Evolutionary conservation across 2,329 filamentous ascomycete species (phyloP).

Genomic region (Diaporthe sp.): DNA sequence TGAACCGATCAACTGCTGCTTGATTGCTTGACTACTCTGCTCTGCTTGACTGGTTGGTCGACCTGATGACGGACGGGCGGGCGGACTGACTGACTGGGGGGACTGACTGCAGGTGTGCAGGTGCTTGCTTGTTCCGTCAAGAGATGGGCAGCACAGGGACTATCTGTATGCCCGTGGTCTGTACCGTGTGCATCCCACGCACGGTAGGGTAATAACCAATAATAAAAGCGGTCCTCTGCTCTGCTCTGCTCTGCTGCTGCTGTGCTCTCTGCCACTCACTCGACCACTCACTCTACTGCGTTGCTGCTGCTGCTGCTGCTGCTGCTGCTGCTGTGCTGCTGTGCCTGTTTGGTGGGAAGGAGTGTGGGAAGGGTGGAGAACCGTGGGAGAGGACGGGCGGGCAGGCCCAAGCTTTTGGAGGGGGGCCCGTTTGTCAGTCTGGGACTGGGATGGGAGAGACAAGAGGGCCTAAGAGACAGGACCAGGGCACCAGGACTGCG

Average conservation of each 20-base stretch:
- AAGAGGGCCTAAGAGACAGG: constrained; percentile 4
- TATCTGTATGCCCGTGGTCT: background rate
- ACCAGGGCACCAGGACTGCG: background rate
- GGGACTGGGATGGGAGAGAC: constrained; percentile 3
- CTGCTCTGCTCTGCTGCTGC: background rate
- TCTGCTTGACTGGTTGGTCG: background rate
- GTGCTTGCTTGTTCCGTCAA: background rate
- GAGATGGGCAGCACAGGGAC: background rate
- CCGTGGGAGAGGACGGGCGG: constrained; percentile 3
- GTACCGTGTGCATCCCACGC: background rate
- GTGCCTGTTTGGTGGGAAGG: constrained; percentile 18
- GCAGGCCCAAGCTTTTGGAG: constrained; percentile 22
- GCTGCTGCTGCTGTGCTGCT: constrained; percentile 3
- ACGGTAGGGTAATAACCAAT: background rate
- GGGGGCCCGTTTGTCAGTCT: background rate
- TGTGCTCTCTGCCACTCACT: background rate
- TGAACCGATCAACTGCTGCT: background rate
- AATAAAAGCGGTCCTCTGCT: constrained; percentile 1
- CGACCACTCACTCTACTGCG: background rate
- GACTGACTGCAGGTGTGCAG: background rate
- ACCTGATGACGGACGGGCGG: constrained; percentile 2
- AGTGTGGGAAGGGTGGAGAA: constrained; percentile 21
- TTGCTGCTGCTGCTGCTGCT: background rate
- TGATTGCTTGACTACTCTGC: background rate
- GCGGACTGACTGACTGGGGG: background rate